phyloP scores from a whole-genome alignment of 2,329 filamentous ascomycete species.

The Chalaropsis ovoidea region DNA sequence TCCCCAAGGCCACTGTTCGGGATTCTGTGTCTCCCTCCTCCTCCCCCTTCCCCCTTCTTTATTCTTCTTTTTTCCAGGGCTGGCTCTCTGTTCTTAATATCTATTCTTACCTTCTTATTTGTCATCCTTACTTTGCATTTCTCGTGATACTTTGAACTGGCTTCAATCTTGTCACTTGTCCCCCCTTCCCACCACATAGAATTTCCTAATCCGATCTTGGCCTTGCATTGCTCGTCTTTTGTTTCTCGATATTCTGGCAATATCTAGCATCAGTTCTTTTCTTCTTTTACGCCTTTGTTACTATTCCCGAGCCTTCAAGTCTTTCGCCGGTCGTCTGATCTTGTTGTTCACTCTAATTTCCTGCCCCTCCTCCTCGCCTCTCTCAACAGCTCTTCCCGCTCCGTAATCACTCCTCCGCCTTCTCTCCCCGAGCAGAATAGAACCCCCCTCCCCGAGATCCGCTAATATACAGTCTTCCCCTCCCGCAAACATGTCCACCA shows the following conservation, averaged over 20 bases:
- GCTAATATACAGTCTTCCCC: constrained; percentile 20
- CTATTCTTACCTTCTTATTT: constrained; percentile 29
- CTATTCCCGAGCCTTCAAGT: constrained; percentile 26
- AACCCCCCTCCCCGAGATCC: constrained; percentile 8
- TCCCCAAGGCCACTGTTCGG: constrained; percentile 43
- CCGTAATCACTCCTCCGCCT: constrained; percentile 31
- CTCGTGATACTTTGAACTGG: constrained; percentile 25
- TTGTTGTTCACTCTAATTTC: constrained; percentile 30
- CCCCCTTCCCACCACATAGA: constrained; percentile 7
- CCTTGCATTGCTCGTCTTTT: constrained; percentile 20
- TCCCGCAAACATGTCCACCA: constrained; percentile 63
- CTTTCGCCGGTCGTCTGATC: constrained; percentile 28
- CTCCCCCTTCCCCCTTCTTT: constrained; percentile 34
- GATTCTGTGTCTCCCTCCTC: constrained; percentile 38
- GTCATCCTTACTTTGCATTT: constrained; percentile 23
- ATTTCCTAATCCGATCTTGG: constrained; percentile 22
- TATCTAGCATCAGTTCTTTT: constrained; percentile 24
- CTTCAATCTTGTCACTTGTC: constrained; percentile 22
- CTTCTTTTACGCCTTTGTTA: constrained; percentile 6
- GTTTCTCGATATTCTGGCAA: constrained; percentile 23
- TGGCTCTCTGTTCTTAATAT: constrained; percentile 40
- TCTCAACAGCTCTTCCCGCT: constrained; percentile 29
- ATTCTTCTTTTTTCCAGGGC: constrained; percentile 41
- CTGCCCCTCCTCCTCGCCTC: constrained; percentile 27
- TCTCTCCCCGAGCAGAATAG: constrained; percentile 21